These are phyloP conservation scores for Cyclotella cryptica DNA, from an alignment of 108 stramenopile genomes.

Conservation along the genomic window DNA sequence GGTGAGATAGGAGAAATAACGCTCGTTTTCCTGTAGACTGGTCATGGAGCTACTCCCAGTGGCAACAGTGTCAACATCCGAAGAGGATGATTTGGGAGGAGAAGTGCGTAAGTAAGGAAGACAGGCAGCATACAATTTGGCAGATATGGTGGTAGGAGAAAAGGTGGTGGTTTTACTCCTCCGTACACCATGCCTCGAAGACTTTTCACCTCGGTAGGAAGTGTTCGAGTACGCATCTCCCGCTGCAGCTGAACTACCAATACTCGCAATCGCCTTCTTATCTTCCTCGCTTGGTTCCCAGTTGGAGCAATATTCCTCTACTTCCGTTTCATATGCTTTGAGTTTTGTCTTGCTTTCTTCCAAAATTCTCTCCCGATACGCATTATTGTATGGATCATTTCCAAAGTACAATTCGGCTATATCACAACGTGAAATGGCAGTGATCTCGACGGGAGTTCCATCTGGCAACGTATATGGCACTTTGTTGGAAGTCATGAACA, in stretches of 20 bases:
- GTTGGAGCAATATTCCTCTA: constrained; percentile 34
- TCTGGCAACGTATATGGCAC: constrained; percentile 75
- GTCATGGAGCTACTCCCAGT: background rate
- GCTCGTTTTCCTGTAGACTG: constrained; percentile 6
- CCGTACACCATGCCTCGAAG: constrained; percentile 21
- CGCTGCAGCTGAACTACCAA: constrained; percentile 8
- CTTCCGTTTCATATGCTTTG: constrained; percentile 26
- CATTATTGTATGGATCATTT: constrained; percentile 35
- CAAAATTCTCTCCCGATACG: constrained; percentile 52
- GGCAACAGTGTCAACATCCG: background rate
- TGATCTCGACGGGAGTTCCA: constrained; percentile 74
- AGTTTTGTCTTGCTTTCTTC: constrained; percentile 31
- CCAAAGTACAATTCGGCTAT: constrained; percentile 74
- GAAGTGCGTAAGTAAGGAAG: constrained; percentile 47
- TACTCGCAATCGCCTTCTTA: background rate
- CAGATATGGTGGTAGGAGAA: constrained; percentile 35
- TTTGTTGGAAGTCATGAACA: constrained; percentile 64
- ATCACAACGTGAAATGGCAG: constrained; percentile 66
- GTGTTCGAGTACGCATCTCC: constrained; percentile 48
- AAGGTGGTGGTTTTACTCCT: constrained; percentile 15
- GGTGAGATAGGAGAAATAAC: constrained; percentile 54
- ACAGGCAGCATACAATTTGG: constrained; percentile 44
- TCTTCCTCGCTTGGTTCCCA: constrained; percentile 40
- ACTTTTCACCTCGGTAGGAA: constrained; percentile 49
- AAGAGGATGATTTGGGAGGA: constrained; percentile 23